Evolutionary conservation across 257 asterid genomes (phyloP).

Genomic region (Solanum chaucha): DNA sequence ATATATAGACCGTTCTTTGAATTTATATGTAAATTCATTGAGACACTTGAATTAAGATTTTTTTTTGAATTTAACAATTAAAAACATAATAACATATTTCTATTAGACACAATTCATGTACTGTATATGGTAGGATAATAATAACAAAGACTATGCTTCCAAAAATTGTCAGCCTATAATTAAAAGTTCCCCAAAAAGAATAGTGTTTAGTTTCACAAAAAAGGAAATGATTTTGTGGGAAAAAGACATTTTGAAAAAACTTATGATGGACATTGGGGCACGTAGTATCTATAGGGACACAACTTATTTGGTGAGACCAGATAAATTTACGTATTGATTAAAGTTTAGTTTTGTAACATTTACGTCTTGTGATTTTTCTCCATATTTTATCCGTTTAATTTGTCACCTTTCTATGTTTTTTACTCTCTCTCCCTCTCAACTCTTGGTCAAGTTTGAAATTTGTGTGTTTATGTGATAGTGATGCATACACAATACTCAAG

Average conservation of each 20-base stretch:
- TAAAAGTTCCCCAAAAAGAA: neutral
- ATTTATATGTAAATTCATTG: neutral
- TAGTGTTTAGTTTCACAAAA: neutral
- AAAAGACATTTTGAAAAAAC: neutral
- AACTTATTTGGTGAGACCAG: neutral
- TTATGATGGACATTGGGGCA: slow-evolving; percentile 8
- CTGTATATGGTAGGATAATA: neutral
- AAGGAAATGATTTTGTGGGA: neutral
- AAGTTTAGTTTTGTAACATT: too few species aligned
- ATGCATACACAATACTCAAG: too few species aligned
- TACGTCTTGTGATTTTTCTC: neutral
- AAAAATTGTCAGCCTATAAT: neutral
- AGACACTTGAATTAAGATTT: neutral
- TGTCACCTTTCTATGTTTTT: too few species aligned
- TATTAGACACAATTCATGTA: neutral
- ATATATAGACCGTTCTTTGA: neutral
- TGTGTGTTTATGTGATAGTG: too few species aligned
- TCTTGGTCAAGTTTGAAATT: too few species aligned
- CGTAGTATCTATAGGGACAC: neutral
- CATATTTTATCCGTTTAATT: too few species aligned
- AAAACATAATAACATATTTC: neutral
- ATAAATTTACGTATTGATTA: too few species aligned
- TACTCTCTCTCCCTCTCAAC: neutral
- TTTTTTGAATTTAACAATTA: neutral
- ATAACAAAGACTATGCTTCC: neutral